Conservation (phyloP, 768 basidiomycete genomes). For the Tricholoma furcatifolium region DNA sequence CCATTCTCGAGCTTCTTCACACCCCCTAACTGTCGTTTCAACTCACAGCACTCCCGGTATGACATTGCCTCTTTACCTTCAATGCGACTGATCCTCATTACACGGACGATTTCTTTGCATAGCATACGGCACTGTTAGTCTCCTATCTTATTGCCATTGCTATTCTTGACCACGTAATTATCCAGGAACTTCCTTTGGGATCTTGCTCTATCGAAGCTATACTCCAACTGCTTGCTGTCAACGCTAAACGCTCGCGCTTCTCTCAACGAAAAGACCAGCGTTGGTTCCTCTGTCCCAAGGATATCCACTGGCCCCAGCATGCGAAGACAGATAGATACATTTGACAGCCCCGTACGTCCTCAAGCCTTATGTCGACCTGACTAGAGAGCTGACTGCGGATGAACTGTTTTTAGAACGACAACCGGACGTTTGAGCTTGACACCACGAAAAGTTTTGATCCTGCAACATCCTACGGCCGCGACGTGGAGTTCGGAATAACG, state of each 20-base stretch:
- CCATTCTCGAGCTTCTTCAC: background rate
- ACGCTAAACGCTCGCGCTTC: conserved; percentile 44
- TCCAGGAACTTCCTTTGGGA: conserved; percentile 50
- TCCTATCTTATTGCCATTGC: background rate
- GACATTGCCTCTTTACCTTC: background rate
- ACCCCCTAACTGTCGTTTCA: background rate
- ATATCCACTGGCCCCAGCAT: conserved; percentile 16
- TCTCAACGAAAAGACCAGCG: conserved; percentile 27
- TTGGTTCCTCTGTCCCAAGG: conserved; percentile 22
- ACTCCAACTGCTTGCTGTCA: conserved; percentile 47
- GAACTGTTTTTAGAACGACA: background rate
- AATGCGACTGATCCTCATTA: background rate
- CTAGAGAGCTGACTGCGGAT: background rate
- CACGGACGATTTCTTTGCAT: background rate
- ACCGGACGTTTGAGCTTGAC: conserved; percentile 8
- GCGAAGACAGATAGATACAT: conserved; percentile 1
- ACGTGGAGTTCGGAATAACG: conserved; percentile 13
- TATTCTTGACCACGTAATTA: background rate
- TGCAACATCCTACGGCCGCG: conserved; percentile 4
- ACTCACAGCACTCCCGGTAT: conserved; percentile 34
- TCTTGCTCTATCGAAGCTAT: conserved; percentile 45
- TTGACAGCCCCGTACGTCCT: background rate
- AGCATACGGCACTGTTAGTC: conserved; percentile 46
- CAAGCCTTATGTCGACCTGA: background rate
- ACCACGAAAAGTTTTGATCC: conserved; percentile 2